phyloP scores from a whole-genome alignment of 495 filamentous ascomycete species.

The Trichoderma virens region DNA sequence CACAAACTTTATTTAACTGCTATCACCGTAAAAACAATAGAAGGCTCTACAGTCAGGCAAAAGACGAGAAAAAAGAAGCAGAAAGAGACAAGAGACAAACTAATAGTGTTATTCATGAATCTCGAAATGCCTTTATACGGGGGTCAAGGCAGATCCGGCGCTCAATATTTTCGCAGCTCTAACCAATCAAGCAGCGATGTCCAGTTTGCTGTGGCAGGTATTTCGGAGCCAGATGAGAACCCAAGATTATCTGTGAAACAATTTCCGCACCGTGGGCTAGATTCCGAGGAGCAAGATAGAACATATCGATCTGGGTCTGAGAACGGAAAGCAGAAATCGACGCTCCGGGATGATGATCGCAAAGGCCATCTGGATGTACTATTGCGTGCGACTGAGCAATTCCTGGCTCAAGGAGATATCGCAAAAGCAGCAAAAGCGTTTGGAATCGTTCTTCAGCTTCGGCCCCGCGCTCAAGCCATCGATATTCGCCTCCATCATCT shows the following conservation, averaged over 20 bases:
- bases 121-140: not conserved
- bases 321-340: not conserved
- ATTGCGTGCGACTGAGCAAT: constrained; percentile 26
- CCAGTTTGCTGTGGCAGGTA: not conserved
- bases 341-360: constrained; percentile 9
- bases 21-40: too few relatives aligned
- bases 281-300: not conserved
- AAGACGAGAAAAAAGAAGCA: not conserved
- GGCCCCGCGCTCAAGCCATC: not conserved
- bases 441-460: constrained; percentile 25
- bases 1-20: too few relatives aligned
- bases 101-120: not conserved
- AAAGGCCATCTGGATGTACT: constrained; percentile 25
- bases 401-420: constrained; percentile 31
- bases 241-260: not conserved
- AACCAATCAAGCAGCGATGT: not conserved
- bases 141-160: not conserved
- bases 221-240: not conserved
- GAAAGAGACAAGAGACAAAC: not conserved
- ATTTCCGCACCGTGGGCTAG: not conserved
- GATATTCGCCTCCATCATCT: constrained; percentile 29
- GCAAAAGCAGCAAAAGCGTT: constrained; percentile 31
- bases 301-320: not conserved
- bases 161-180: not conserved
- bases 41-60: too few relatives aligned